Percentiles rank a stretch among this genome's conserved stretches.
These are phyloP conservation scores for Wickerhamiella hasegawae DNA, from an alignment of 805 yeast species.

Conservation along the genomic window DNA sequence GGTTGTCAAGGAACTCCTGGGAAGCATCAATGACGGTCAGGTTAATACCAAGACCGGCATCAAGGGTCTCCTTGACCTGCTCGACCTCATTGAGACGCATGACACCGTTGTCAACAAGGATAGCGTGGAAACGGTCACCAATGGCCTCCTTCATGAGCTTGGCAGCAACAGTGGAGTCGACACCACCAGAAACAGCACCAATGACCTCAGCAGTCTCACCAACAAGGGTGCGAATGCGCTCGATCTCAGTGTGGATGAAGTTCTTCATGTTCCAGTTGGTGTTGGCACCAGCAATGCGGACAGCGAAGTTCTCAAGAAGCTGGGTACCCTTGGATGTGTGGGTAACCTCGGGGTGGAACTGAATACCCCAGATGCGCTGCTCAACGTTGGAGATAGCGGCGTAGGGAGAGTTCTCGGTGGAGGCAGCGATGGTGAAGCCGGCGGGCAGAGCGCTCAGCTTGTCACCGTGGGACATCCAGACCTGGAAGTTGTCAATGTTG, in stretches of 20 bases:
- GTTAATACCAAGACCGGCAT: conserved; percentile 88
- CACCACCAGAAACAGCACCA: conserved; percentile 99
- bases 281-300: conserved; percentile 67
- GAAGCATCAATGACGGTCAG: conserved; percentile 88
- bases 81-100: conserved; percentile 89
- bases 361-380: conserved; percentile 78
- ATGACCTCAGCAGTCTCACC: conserved; percentile 98
- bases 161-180: conserved; percentile 98
- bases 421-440: conserved; percentile 79
- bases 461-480: conserved; percentile 99
- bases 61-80: conserved; percentile 73
- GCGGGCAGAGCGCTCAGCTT: conserved; percentile 80
- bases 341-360: conserved; percentile 98
- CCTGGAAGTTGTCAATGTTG: conserved; percentile 85
- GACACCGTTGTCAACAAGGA: conserved; percentile 94
- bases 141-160: conserved; percentile 96
- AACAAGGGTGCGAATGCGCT: conserved; percentile 76
- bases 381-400: conserved; percentile 76
- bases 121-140: conserved; percentile 97
- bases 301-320: conserved; percentile 82
- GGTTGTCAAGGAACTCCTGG: conserved; percentile 70
- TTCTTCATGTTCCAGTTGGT: conserved; percentile 98
- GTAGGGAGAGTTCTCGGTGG: conserved; percentile 85
- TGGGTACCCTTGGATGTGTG: conserved; percentile 86
- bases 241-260: conserved; percentile 91